Percentiles rank a stretch among this genome's conserved stretches.
phyloP scores from a whole-genome alignment of 164 flowering plant genomes.

The Piper betle region DNA sequence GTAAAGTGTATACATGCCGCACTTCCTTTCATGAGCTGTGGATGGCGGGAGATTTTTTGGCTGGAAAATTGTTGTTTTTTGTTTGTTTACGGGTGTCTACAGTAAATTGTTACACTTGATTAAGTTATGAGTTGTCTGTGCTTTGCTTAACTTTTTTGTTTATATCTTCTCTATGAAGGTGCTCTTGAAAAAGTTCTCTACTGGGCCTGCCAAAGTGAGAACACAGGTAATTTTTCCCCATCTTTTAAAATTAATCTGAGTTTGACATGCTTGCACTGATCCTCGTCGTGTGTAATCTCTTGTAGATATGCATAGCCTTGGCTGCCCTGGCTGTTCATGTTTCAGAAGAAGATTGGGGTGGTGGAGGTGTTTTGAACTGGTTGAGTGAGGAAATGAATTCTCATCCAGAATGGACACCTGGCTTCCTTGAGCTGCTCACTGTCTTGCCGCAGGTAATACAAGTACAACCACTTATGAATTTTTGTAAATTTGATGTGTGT shows the following conservation, averaged over 20 bases:
- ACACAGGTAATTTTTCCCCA: slow-evolving; percentile 60
- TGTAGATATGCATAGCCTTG: slow-evolving; percentile 89
- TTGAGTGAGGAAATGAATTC: slow-evolving; percentile 81
- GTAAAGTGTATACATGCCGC: no score
- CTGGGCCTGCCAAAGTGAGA: slow-evolving; percentile 89
- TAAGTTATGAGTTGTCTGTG: not conserved
- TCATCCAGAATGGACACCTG: slow-evolving; percentile 68
- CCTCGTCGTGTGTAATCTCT: slow-evolving; percentile 12
- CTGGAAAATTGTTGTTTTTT: no score
- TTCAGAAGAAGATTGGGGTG: slow-evolving; percentile 92
- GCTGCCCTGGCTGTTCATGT: slow-evolving; percentile 99
- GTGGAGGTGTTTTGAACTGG: slow-evolving; percentile 89
- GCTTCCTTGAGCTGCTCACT: slow-evolving; percentile 83
- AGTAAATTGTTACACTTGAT: no score
- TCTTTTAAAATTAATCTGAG: slow-evolving; percentile 7
- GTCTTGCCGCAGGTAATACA: slow-evolving; percentile 80
- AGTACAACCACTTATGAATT: not conserved
- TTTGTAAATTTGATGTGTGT: not conserved
- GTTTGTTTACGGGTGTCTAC: no score
- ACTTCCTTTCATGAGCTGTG: no score
- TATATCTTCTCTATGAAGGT: slow-evolving; percentile 39
- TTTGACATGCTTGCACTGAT: slow-evolving; percentile 6
- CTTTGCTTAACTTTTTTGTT: not conserved
- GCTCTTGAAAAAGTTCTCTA: slow-evolving; percentile 68
- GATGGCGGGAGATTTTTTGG: no score